Percentiles rank a stretch among this genome's conserved stretches.
Conservation (phyloP, 345 rosid species). For the Limnanthes douglasii region DNA sequence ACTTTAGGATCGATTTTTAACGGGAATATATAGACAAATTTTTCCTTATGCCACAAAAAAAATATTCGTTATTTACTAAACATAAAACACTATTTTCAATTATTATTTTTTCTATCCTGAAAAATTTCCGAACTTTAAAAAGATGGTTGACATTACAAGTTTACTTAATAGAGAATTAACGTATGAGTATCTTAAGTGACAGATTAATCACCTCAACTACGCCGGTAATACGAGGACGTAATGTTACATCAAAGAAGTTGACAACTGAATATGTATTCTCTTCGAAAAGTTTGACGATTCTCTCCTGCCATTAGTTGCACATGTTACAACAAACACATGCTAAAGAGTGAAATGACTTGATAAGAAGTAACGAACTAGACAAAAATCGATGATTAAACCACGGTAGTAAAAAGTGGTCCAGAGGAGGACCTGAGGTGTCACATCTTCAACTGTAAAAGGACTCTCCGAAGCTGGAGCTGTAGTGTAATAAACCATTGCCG, state of each 20-base stretch:
- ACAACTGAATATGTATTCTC: constrained; percentile 78
- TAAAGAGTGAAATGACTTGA: constrained; percentile 4
- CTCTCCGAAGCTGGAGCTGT: constrained; percentile 82
- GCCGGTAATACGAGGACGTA: constrained; percentile 84
- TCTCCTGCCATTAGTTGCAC: constrained; percentile 29
- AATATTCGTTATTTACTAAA: too few species aligned
- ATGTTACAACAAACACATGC: neutral
- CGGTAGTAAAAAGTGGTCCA: constrained; percentile 70
- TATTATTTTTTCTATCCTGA: too few species aligned
- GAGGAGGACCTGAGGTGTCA: constrained; percentile 69
- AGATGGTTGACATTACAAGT: too few species aligned
- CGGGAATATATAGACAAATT: too few species aligned
- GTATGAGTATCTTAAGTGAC: too few species aligned
- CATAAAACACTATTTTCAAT: neutral
- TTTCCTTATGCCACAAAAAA: too few species aligned
- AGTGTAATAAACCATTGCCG: neutral
- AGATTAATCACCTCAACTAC: constrained; percentile 59
- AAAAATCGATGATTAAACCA: constrained; percentile 46
- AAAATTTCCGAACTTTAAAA: too few species aligned
- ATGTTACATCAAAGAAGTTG: constrained; percentile 82
- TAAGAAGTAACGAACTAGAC: neutral
- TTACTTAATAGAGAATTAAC: too few species aligned
- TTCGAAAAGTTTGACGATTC: constrained; percentile 75
- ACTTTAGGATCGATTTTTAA: too few species aligned
- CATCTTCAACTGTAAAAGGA: constrained; percentile 67